Base-by-base conservation (phyloP, 257 asterid genomes). In the Scutellaria minor region DNA sequence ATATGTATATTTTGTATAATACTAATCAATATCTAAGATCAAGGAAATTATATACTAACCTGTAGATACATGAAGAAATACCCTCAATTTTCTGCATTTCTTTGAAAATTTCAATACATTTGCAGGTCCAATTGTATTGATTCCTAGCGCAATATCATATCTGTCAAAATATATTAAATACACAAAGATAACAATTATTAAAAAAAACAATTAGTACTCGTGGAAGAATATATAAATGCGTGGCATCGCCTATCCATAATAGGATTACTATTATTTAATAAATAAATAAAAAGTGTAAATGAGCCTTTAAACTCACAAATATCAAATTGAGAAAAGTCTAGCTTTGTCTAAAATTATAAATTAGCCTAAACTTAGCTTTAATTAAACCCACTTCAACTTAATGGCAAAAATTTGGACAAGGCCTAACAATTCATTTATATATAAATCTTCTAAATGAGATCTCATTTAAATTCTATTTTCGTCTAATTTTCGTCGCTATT, bases 11-110 rank as follows among this genome's bases (percentile, higher is more conserved):
- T 18, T 18, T 18, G 18, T 18, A 18, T 18, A 18, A 18, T 18
- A 18, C 18, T 18, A 18, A 18, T 18, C 18, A 18, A 18, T 18
- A 24, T 24, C 2, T 0, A 24, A 24, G 27, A 24, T 24, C 27
- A 24, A 24, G 27, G 1, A 24, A 24, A 2, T 24, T 24, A 24
- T 24, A 24, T 24, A 73, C 88, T 77, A 11, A 89, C 98, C 98
- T 6, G 98, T 92, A 14, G 98, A 92, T 39, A 92, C 96, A 68
- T 92, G 98, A 64, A 89, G 83, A 71, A 88, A 82, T 41, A 83
- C 82, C 70, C 76, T 84, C 20, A 90, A 64, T 40, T 82, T 73
- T 2, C 45, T 64, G 78, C 96, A 88, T 59, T 66, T 81, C 60
- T 79, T 85, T 6, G 96, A 74, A 73, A 92, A 89, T 46, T 79